A percentile compares a stretch with the other conserved stretches of the same genome.
These are phyloP conservation scores for Syncephalis plumigaleata DNA, from an alignment of 371 early-diverging fungal genomes.

Conservation along the genomic window DNA sequence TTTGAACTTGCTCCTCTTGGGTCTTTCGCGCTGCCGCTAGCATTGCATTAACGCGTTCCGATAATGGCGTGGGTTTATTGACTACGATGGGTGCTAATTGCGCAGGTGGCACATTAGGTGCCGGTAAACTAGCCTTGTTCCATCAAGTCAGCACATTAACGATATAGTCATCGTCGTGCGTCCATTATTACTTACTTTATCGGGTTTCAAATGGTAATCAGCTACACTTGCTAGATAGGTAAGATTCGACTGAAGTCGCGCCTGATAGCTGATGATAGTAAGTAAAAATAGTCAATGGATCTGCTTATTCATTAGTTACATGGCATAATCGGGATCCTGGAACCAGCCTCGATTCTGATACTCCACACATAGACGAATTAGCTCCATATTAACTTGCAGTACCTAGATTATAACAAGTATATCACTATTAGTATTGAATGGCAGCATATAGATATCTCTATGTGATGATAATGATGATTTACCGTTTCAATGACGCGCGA, in stretches of 20 bases:
- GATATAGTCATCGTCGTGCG: background rate
- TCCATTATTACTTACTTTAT: constrained; percentile 16
- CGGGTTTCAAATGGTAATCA: constrained; percentile 25
- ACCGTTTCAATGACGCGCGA: too few relatives aligned
- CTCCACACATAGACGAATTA: constrained; percentile 25
- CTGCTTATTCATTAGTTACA: constrained; percentile 15
- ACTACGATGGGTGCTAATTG: background rate
- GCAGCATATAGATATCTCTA: too few relatives aligned
- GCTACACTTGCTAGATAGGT: constrained; percentile 34
- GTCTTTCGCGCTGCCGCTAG: constrained; percentile 5
- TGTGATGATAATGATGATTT: too few relatives aligned
- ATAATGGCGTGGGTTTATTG: background rate
- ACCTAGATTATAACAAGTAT: constrained; percentile 9
- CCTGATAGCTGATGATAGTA: constrained; percentile 18
- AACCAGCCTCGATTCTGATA: constrained; percentile 13
- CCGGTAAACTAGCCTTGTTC: background rate
- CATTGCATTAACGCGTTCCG: constrained; percentile 6
- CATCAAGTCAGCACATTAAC: too few relatives aligned
- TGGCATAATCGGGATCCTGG: constrained; percentile 17
- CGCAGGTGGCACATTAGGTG: background rate
- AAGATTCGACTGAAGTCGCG: constrained; percentile 26
- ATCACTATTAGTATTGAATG: too few relatives aligned
- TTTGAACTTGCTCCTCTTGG: background rate
- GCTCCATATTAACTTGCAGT: constrained; percentile 24
- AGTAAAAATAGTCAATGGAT: background rate